Evolutionary conservation across 768 basidiomycete genomes (phyloP).

Genomic region (Royoungia palumana): DNA sequence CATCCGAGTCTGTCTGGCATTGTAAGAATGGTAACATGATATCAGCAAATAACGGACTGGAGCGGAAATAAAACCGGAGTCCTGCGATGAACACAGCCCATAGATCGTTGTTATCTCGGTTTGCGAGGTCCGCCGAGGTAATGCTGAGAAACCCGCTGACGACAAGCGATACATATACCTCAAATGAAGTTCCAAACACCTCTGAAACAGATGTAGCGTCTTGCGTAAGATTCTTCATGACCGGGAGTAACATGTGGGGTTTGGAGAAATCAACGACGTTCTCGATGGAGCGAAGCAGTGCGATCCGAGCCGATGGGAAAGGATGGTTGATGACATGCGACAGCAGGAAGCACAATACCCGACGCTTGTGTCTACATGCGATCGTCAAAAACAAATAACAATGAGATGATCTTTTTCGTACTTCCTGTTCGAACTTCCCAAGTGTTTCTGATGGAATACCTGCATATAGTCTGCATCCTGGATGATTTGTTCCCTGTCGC

Average conservation of each 20-base stretch:
- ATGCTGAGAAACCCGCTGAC: slow-evolving; percentile 54
- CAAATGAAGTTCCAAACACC: slow-evolving; percentile 38
- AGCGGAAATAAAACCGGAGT: slow-evolving; percentile 42
- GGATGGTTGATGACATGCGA: slow-evolving; percentile 72
- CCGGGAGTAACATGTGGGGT: slow-evolving; percentile 55
- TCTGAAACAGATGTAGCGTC: slow-evolving; percentile 24
- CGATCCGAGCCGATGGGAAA: slow-evolving; percentile 44
- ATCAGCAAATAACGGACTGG: slow-evolving; percentile 37
- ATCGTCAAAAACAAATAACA: slow-evolving; percentile 20
- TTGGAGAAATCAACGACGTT: slow-evolving; percentile 42
- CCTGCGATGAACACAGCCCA: slow-evolving; percentile 53
- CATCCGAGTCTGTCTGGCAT: slow-evolving; percentile 36
- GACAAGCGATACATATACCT: slow-evolving; percentile 30
- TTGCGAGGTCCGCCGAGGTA: slow-evolving; percentile 43
- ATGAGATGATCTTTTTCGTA: slow-evolving; percentile 31
- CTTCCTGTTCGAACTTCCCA: slow-evolving; percentile 47
- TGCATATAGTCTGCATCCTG: slow-evolving; percentile 59
- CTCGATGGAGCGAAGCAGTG: slow-evolving; percentile 48
- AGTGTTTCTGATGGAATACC: slow-evolving; percentile 57
- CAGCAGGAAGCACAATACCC: slow-evolving; percentile 70
- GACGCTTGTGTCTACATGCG: slow-evolving; percentile 57
- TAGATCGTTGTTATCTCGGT: slow-evolving; percentile 31
- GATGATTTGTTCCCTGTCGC: slow-evolving; percentile 51
- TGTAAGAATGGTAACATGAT: background rate
- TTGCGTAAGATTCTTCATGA: slow-evolving; percentile 42